Conservation (phyloP, 83 land plant genomes). For the Diphasiastrum complanatum region DNA sequence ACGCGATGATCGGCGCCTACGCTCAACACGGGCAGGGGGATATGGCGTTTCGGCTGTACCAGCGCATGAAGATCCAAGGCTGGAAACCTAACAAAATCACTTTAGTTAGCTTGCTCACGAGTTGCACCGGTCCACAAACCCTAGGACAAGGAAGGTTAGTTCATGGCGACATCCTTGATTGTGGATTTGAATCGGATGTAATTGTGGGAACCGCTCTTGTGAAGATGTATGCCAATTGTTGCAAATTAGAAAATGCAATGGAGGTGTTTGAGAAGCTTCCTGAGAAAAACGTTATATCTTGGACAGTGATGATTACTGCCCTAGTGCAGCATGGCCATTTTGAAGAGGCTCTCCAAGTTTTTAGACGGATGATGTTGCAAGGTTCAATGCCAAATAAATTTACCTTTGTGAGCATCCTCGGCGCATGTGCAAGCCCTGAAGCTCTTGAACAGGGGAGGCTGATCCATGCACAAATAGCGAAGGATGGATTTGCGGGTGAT, state of each 20-base stretch:
- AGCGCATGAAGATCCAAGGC: too few species aligned
- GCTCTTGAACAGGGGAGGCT: conserved; percentile 26
- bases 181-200: too few species aligned
- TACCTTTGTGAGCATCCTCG: conserved; percentile 41
- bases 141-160: too few species aligned
- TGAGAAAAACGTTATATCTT: conserved; percentile 33
- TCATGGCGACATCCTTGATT: too few species aligned
- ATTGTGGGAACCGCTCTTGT: too few species aligned
- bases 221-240: too few species aligned
- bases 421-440: conserved; percentile 25
- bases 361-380: conserved; percentile 36
- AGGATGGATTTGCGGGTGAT: conserved; percentile 33
- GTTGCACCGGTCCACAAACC: too few species aligned
- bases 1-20: too few species aligned
- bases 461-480: conserved; percentile 35
- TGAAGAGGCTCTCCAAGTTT: conserved; percentile 30
- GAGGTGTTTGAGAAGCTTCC: conserved; percentile 21
- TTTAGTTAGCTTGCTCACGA: too few species aligned
- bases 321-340: conserved; percentile 28
- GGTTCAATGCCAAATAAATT: conserved; percentile 33
- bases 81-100: too few species aligned
- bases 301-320: conserved; percentile 45
- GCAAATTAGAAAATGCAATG: conserved; percentile 30
- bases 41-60: too few species aligned
- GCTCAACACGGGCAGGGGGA: too few species aligned